A percentile compares a stretch with the other conserved stretches of the same genome.
Conservation (phyloP, 2,329 filamentous ascomycete genomes). For the Neophaeococcomyces aloes region DNA sequence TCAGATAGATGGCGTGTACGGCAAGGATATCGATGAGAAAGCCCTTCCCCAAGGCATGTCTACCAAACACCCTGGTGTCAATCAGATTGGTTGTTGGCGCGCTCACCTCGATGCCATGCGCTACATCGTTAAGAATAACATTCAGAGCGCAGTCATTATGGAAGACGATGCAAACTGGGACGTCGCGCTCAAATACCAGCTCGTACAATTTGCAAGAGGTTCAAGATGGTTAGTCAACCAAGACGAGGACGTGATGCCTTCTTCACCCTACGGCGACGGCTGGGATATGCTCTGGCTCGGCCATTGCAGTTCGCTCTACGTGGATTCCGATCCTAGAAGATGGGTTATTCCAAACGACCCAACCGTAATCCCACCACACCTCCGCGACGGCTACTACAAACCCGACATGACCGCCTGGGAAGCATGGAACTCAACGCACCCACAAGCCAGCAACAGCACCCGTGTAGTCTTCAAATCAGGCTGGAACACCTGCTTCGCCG, state of each 20-base stretch:
- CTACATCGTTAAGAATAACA: conserved; percentile 35
- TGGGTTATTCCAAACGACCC: conserved; percentile 24
- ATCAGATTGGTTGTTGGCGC: conserved; percentile 27
- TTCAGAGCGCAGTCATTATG: conserved; percentile 42
- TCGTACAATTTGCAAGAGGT: conserved; percentile 30
- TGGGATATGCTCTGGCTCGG: conserved; percentile 46
- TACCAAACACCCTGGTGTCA: conserved; percentile 1
- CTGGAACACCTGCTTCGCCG: conserved; percentile 28
- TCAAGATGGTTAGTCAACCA: conserved; percentile 24
- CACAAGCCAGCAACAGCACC: conserved; percentile 27
- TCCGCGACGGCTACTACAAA: too few species aligned
- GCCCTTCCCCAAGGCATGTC: conserved; percentile 17
- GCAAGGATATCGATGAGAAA: conserved; percentile 13
- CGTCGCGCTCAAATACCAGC: conserved; percentile 39
- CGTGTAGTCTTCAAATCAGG: conserved; percentile 28
- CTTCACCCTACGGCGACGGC: conserved; percentile 41
- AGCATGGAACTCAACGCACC: conserved; percentile 8
- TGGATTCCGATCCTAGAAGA: conserved; percentile 20
- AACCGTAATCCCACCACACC: conserved; percentile 20
- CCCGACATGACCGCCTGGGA: conserved; percentile 14
- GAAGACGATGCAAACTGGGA: conserved; percentile 53
- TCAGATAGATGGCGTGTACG: conserved; percentile 16
- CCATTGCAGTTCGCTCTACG: conserved; percentile 30
- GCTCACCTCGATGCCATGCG: conserved; percentile 31
- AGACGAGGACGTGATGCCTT: conserved; percentile 14